phyloP scores from a whole-genome alignment of 2,329 filamentous ascomycete genomes.

The Nothopassalora personata region DNA sequence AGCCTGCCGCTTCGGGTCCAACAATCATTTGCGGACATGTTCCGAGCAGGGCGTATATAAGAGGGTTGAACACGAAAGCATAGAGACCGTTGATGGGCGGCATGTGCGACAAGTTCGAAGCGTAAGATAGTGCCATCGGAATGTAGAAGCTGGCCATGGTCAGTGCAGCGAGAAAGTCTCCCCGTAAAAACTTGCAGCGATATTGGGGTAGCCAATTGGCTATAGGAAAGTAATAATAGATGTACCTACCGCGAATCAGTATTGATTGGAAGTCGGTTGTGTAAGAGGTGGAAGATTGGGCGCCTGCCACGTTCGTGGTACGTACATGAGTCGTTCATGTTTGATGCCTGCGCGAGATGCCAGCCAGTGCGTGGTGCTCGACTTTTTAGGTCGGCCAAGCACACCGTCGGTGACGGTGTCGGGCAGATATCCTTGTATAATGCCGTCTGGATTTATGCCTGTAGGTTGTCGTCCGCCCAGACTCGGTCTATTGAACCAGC shows the following conservation, averaged over 20 bases:
- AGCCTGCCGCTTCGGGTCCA: conserved; percentile 90
- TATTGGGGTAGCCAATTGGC: conserved; percentile 90
- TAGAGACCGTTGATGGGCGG: conserved; percentile 93
- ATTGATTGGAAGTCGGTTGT: conserved; percentile 69
- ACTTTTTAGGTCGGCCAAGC: conserved; percentile 51
- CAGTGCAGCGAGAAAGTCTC: conserved; percentile 80
- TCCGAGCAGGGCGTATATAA: conserved; percentile 85
- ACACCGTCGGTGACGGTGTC: conserved; percentile 43
- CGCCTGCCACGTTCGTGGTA: conserved; percentile 63
- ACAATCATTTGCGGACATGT: conserved; percentile 91
- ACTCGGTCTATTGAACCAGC: conserved; percentile 30
- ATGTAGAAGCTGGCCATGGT: conserved; percentile 99
- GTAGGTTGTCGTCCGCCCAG: conserved; percentile 16
- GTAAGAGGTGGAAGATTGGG: conserved; percentile 62
- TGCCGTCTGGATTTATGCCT: conserved; percentile 26
- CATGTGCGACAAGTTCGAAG: conserved; percentile 85
- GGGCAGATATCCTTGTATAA: conserved; percentile 37
- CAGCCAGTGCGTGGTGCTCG: conserved; percentile 66
- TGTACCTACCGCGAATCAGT: conserved; percentile 74
- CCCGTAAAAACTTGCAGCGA: conserved; percentile 70
- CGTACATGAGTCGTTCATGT: conserved; percentile 68
- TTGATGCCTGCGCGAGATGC: conserved; percentile 69
- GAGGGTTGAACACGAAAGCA: conserved; percentile 84
- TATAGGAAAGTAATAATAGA: conserved; percentile 89
- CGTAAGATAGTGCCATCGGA: conserved; percentile 90